Conservation (phyloP, 2,329 filamentous ascomycete genomes). For the Monilinia vaccinii-corymbosi region DNA sequence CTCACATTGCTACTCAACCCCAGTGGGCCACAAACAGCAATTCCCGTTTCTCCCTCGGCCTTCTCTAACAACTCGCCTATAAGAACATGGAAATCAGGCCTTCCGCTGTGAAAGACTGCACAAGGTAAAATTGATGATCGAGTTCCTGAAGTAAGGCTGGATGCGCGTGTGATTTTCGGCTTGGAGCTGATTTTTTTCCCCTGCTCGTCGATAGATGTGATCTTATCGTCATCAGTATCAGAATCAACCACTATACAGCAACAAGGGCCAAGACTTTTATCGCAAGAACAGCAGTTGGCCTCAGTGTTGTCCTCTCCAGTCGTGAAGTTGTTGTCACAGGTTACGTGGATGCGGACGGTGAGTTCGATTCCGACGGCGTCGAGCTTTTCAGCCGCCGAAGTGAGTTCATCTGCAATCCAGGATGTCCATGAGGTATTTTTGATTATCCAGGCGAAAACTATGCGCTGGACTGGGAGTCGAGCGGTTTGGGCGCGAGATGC, state of each 20-base stretch:
- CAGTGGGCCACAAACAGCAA: conserved; percentile 50
- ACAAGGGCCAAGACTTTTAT: conserved; percentile 17
- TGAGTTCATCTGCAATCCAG: conserved; percentile 30
- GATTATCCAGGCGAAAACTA: conserved; percentile 46
- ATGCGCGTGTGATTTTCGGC: conserved; percentile 1
- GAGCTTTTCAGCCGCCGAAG: conserved; percentile 31
- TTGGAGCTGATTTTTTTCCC: conserved; percentile 3
- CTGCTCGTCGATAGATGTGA: conserved; percentile 2
- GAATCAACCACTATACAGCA: conserved; percentile 13
- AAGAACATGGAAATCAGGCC: conserved; percentile 44
- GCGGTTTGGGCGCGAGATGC: conserved; percentile 15
- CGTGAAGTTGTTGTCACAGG: conserved; percentile 28
- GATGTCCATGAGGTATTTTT: conserved; percentile 48
- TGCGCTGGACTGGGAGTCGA: conserved; percentile 36
- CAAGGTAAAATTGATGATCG: conserved; percentile 20
- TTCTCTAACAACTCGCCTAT: conserved; percentile 46
- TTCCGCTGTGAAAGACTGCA: conserved; percentile 14
- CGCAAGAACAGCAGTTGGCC: conserved; percentile 15
- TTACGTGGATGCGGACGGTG: conserved; percentile 45
- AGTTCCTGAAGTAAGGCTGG: conserved; percentile 22
- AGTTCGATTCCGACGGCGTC: conserved; percentile 40
- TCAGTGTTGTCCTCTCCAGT: conserved; percentile 2
- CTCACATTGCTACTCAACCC: conserved; percentile 44
- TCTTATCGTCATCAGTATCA: background rate
- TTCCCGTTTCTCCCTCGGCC: conserved; percentile 51